Evolutionary conservation across 371 early-diverging fungal species (phyloP).

Genomic region (Mortierella sp.): DNA sequence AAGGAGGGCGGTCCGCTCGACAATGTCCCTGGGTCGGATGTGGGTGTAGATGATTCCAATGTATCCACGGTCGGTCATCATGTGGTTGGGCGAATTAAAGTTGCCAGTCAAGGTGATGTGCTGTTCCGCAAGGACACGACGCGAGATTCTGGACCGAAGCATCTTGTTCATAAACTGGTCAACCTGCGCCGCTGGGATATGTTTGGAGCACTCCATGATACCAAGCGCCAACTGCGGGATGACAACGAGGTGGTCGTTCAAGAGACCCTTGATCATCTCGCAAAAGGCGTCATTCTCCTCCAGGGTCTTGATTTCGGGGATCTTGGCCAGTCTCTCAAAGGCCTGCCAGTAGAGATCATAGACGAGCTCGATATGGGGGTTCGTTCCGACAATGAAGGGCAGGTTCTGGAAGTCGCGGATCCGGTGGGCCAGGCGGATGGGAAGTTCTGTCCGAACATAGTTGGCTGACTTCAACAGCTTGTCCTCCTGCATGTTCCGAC

Average conservation of each 20-base stretch:
- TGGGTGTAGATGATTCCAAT: constrained; percentile 74
- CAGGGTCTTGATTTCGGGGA: constrained; percentile 75
- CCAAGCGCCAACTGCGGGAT: constrained; percentile 91
- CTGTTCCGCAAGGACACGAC: constrained; percentile 94
- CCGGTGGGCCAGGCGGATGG: constrained; percentile 92
- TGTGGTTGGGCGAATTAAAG: constrained; percentile 59
- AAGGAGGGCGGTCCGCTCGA: constrained; percentile 58
- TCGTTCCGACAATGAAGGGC: constrained; percentile 94
- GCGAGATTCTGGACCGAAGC: constrained; percentile 90
- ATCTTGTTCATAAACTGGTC: constrained; percentile 93
- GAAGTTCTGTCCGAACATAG: constrained; percentile 91
- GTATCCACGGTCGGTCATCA: constrained; percentile 60
- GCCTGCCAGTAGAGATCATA: constrained; percentile 94
- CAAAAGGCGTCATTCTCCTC: constrained; percentile 86
- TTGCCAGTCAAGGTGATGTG: constrained; percentile 86
- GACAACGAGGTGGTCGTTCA: constrained; percentile 84
- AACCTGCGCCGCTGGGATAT: constrained; percentile 68
- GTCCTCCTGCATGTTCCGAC: constrained; percentile 87
- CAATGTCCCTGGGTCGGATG: constrained; percentile 66
- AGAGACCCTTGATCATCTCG: constrained; percentile 72
- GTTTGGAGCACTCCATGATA: constrained; percentile 81
- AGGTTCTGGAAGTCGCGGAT: constrained; percentile 91
- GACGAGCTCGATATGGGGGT: constrained; percentile 89
- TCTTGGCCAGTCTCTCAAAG: constrained; percentile 81
- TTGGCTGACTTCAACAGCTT: constrained; percentile 89